Percentiles rank a stretch among this genome's conserved stretches.
These are phyloP conservation scores for Phialophora expanda DNA, from an alignment of 2,329 filamentous ascomycete species.

Conservation along the genomic window DNA sequence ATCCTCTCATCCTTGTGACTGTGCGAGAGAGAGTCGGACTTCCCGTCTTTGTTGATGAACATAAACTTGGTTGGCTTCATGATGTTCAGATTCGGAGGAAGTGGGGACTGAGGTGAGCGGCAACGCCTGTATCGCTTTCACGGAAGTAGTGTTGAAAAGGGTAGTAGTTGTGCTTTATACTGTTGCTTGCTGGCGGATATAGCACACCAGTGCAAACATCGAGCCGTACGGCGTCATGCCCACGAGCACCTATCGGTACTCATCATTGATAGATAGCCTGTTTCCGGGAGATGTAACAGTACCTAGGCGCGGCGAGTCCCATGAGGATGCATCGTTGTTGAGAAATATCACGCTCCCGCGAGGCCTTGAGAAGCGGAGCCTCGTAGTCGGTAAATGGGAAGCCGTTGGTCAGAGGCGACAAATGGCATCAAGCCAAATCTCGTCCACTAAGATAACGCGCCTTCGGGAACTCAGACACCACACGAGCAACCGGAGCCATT, in stretches of 20 bases:
- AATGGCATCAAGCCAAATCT: slow-evolving; percentile 1
- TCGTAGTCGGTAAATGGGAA: slow-evolving; percentile 3
- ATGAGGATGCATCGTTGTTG: not conserved
- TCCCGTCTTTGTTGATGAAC: slow-evolving; percentile 29
- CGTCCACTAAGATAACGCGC: not conserved
- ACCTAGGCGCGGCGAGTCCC: too few relatives aligned
- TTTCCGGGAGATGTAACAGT: too few relatives aligned
- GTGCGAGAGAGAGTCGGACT: slow-evolving; percentile 30
- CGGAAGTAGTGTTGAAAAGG: not conserved
- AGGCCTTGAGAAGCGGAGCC: slow-evolving; percentile 13
- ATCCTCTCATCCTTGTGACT: slow-evolving; percentile 28
- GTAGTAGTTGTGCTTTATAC: not conserved
- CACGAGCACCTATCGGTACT: too few relatives aligned
- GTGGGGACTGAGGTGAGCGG: not conserved
- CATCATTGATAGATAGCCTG: too few relatives aligned
- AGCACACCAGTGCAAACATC: not conserved
- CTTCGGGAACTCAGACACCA: not conserved
- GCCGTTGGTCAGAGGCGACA: not conserved
- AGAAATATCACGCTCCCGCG: not conserved
- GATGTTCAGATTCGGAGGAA: not conserved
- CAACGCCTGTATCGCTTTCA: not conserved
- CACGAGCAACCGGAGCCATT: slow-evolving; percentile 13
- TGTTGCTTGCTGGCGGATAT: not conserved
- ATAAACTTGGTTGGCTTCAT: slow-evolving; percentile 29
- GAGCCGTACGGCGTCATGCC: not conserved